Conservation (phyloP, 257 asterid species). For the Solanum corneliomulleri region DNA sequence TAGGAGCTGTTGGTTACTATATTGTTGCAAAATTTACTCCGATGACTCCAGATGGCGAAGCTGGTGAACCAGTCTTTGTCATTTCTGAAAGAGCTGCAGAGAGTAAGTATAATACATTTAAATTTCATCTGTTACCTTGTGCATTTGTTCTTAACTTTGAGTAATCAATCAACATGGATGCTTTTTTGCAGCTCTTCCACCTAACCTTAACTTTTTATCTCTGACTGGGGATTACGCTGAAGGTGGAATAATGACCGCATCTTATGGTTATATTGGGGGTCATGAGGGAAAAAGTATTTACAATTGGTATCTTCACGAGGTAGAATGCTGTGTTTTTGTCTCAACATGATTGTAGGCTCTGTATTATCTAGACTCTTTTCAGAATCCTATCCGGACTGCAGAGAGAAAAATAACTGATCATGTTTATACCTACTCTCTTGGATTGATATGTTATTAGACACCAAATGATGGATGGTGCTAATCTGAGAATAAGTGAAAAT, state of each 20-base stretch:
- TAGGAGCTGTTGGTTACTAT: constrained; percentile 88
- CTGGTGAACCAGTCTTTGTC: constrained; percentile 85
- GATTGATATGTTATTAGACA: not conserved
- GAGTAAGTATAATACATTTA: constrained; percentile 40
- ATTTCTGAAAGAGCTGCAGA: constrained; percentile 58
- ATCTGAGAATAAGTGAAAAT: not conserved
- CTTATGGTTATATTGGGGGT: constrained; percentile 95
- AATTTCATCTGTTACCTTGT: not conserved
- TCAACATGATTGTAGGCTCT: not conserved
- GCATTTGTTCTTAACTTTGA: not conserved
- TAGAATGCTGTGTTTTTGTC: constrained; percentile 6
- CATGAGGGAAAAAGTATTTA: constrained; percentile 91
- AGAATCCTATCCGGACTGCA: not conserved
- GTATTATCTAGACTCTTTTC: not conserved
- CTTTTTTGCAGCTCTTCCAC: constrained; percentile 77
- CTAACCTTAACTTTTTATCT: constrained; percentile 84
- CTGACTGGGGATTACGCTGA: constrained; percentile 81
- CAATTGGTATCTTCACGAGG: constrained; percentile 88
- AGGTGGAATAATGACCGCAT: constrained; percentile 83
- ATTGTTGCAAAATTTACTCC: constrained; percentile 85
- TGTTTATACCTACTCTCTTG: not conserved
- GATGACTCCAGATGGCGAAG: constrained; percentile 97
- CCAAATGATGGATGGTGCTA: not conserved
- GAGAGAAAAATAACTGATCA: not conserved
- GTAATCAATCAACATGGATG: constrained; percentile 5